Evolutionary conservation across 805 yeast genomes (phyloP), one percentile per base, ranked within the genome.

Genomic region (Yamadazyma takamatsuzukensis): DNA sequence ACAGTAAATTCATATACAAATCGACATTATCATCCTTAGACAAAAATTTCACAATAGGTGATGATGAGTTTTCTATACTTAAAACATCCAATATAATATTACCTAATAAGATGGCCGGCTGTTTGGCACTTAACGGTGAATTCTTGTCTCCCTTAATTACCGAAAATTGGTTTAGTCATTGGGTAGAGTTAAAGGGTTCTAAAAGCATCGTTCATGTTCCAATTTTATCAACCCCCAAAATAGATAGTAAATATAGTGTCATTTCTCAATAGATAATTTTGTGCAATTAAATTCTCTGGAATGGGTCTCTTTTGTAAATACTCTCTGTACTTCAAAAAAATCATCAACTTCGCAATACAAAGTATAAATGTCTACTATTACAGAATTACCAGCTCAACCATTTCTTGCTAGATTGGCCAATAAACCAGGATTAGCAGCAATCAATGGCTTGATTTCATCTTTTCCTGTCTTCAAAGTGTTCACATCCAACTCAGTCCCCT

Each of bases 401-500:
- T 68, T 62, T 58, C 71, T 78, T 36, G 78, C 79, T 28, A 70
- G 60, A 41, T 51, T 74, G 39, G 64, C 77, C 34, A 60, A 69
- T 21, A 61, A 58, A 37, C 80, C 81, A 5, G 81, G 79, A 3
- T 52, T 77, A 30, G 74, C 79, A 10, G 80, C 82, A 6, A 41
- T 76, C 30, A 74, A 74, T 32, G 82, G 82, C 3, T 55, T 77
- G 41, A 49, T 74, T 26, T 76, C 79, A 11, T 75, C 82, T 10
- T 71, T 74, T 47, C 82, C 83, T 13, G 67, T 72, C 18, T 68
- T 69, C 36, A 75, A 76, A 50, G 59, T 76, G 28, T 74, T 78
- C 52, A 70, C 76, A 4, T 74, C 82, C 9, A 77, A 77, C 53
- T 78, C 78, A 19, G 70, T 78, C 25, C 83, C 83, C 8, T 53